These are phyloP conservation scores for Mercurialis annua DNA, from an alignment of 345 rosid genomes.

Conservation along the genomic window DNA sequence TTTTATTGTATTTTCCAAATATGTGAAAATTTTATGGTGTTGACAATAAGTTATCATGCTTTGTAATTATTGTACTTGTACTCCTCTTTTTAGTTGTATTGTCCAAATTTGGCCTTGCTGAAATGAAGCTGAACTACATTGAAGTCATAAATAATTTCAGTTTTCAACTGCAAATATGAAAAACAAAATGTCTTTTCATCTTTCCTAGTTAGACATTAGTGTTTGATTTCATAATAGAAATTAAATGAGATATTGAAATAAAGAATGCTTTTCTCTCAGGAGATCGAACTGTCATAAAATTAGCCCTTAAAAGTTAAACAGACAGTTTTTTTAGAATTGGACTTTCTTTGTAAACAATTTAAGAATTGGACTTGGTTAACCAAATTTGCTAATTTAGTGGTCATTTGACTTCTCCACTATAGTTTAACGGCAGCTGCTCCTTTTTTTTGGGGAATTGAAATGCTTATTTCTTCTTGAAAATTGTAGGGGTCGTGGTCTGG, in stretches of 20 bases:
- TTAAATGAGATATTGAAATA: neutral
- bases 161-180: neutral
- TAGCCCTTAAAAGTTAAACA: no score
- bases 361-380: no score
- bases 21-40: no score
- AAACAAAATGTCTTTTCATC: neutral
- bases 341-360: no score
- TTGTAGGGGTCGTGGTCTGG: slow-evolving; percentile 62
- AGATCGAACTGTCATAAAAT: neutral
- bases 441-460: neutral
- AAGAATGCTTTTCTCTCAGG: neutral
- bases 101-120: neutral
- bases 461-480: slow-evolving; percentile 11
- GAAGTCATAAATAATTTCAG: neutral
- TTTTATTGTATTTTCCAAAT: no score
- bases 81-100: no score
- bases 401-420: no score
- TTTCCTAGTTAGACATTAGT: neutral
- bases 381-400: no score
- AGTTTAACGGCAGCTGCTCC: neutral
- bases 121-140: neutral
- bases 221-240: neutral
- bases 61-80: no score
- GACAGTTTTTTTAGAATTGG: no score
- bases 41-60: no score